These are phyloP conservation scores for Pelagophyceae sp. DNA, from an alignment of 352 stramenopile genomes.

Conservation along the genomic window DNA sequence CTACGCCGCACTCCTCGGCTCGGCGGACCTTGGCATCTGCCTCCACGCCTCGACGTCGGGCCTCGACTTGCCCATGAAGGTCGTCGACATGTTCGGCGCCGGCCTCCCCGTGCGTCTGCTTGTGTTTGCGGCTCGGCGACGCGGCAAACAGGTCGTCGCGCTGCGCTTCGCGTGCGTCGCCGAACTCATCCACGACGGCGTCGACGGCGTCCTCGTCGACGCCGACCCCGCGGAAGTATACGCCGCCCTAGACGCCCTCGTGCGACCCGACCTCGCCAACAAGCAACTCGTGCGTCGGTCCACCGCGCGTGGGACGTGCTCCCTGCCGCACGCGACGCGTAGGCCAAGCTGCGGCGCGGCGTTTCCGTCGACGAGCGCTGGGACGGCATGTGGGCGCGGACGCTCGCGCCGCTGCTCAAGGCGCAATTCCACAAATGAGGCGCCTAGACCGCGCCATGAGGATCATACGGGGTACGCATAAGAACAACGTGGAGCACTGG, in stretches of 20 bases:
- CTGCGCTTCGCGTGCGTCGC: slow-evolving; percentile 85
- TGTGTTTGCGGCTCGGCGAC: too few relatives aligned
- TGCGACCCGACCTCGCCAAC: too few relatives aligned
- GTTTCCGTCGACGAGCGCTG: background rate
- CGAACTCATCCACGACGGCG: slow-evolving; percentile 88
- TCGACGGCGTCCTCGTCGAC: slow-evolving; percentile 45
- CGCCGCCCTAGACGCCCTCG: background rate
- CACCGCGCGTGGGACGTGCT: too few relatives aligned
- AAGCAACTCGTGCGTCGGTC: too few relatives aligned
- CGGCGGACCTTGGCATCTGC: slow-evolving; percentile 89
- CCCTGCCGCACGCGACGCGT: background rate
- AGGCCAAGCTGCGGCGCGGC: background rate
- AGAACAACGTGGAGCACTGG: too few relatives aligned
- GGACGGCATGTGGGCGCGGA: background rate
- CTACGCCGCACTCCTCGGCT: slow-evolving; percentile 51
- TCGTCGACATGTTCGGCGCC: slow-evolving; percentile 98
- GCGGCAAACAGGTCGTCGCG: too few relatives aligned
- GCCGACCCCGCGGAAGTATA: background rate
- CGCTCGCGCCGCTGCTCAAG: background rate
- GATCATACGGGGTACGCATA: too few relatives aligned
- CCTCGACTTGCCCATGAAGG: slow-evolving; percentile 98
- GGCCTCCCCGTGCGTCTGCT: slow-evolving; percentile 86
- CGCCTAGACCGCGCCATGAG: background rate
- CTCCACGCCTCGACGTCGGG: slow-evolving; percentile 97
- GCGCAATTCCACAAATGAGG: background rate